Evolutionary conservation across 768 basidiomycete genomes (phyloP), one percentile per base, ranked within the genome.

Genomic region (Boletus rubropictus): DNA sequence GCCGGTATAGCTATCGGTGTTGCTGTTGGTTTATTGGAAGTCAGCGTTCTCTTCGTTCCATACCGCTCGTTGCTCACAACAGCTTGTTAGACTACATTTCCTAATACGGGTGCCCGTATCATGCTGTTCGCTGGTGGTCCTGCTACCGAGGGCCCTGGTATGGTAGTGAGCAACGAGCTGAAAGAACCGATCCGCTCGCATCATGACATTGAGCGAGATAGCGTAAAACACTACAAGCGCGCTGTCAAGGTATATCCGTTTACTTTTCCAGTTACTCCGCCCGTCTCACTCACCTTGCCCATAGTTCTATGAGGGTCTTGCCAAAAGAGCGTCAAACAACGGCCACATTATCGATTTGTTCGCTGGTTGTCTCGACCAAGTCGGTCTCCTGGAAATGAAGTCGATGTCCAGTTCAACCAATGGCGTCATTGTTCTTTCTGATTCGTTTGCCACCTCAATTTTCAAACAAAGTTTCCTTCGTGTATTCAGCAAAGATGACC

Each of bases 401-500:
- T 86, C 88, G 0, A 70, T 98, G 46, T 80, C 92, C 36, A 98
- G 95, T 66, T 92, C 86, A 17, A 99, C 96, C 38, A 98, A 97
- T 61, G 96, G 96, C 49, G 86, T 86, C 53, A 94, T 98, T 55
- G 89, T 98, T 21, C 77, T 98, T 29, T 92, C 95, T 32, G 96
- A 99, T 62, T 94, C 93, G 0, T 99, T 98, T 66, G 84, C 89
- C 10, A 98, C 95, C 9, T 92, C 92, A 21, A 96, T 98, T 64
- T 98, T 98, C 81, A 98, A 98, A 73, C 95, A 97, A 67, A 89
- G 86, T 58, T 97, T 96, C 82, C 77, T 96, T 34, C 81, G 93
- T 34, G 73, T 95, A 34, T 92, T 99, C 67, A 81, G 76, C 61
- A 97, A 96, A 66, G 95, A 95, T 55, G 89, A 88, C 15, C 82